Conservation (phyloP, 345 rosid genomes). For the Eucalyptus erythrocorys region DNA sequence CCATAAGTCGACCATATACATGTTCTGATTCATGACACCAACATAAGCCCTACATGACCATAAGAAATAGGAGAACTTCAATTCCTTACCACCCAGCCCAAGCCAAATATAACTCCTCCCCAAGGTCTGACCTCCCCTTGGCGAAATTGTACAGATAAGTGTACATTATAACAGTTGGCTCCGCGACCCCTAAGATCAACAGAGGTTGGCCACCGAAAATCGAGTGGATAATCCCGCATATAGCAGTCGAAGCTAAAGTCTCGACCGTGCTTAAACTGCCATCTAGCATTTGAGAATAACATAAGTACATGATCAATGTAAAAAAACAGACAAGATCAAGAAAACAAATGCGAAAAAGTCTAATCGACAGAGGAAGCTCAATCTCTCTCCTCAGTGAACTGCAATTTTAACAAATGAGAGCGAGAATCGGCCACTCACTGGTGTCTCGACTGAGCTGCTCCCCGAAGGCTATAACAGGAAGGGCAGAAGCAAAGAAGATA, state of each 20-base stretch:
- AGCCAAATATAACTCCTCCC: constrained; percentile 48
- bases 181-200: constrained; percentile 80
- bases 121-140: constrained; percentile 40
- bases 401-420: not conserved
- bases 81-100: constrained; percentile 71
- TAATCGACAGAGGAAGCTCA: not conserved
- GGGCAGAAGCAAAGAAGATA: constrained; percentile 81
- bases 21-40: not conserved
- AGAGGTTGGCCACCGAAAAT: constrained; percentile 83
- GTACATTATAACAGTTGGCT: constrained; percentile 85
- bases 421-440: constrained; percentile 19
- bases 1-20: not conserved
- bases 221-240: constrained; percentile 73
- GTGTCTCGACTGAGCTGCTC: constrained; percentile 79
- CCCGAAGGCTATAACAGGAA: constrained; percentile 87
- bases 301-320: not conserved
- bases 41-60: not conserved
- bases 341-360: not conserved
- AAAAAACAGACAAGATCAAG: not conserved
- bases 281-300: constrained; percentile 9
- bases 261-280: constrained; percentile 72
- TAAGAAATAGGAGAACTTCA: not conserved
- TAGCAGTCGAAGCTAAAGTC: constrained; percentile 66
- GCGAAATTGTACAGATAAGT: constrained; percentile 68
- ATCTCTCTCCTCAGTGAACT: not conserved